phyloP scores from a whole-genome alignment of 2,329 filamentous ascomycete genomes.

The Exophiala sp. region DNA sequence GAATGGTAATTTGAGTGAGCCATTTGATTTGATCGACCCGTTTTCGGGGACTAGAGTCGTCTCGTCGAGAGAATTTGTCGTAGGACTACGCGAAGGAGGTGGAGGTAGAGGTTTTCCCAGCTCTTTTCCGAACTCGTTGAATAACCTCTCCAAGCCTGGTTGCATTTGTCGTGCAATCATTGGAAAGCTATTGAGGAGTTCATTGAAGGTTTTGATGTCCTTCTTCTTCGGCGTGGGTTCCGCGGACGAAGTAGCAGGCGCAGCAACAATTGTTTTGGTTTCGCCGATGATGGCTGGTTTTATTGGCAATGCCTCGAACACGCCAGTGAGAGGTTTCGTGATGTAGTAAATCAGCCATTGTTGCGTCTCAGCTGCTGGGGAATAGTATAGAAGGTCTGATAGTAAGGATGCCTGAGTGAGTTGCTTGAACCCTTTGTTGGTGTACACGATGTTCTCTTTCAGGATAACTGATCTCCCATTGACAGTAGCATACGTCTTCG shows the following conservation, averaged over 20 bases:
- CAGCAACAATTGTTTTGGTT: conserved; percentile 24
- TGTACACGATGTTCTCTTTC: conserved; percentile 89
- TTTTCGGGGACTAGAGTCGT: conserved; percentile 29
- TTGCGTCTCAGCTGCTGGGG: conserved; percentile 80
- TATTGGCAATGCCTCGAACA: conserved; percentile 65
- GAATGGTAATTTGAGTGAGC: conserved; percentile 44
- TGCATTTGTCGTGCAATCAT: conserved; percentile 98
- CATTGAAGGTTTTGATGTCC: conserved; percentile 84
- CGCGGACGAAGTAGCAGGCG: conserved; percentile 33
- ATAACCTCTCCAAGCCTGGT: conserved; percentile 79
- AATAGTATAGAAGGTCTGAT: conserved; percentile 80
- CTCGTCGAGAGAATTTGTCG: conserved; percentile 18
- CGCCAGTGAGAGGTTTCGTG: conserved; percentile 78
- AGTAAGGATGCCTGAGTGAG: conserved; percentile 85
- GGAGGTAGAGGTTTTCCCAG: conserved; percentile 81
- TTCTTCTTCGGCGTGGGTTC: conserved; percentile 65
- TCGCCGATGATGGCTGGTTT: conserved; percentile 26
- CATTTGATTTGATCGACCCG: conserved; percentile 35
- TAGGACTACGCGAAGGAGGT: conserved; percentile 49
- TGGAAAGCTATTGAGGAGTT: conserved; percentile 85
- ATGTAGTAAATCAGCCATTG: conserved; percentile 98
- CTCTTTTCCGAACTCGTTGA: conserved; percentile 81
- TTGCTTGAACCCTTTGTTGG: conserved; percentile 95
- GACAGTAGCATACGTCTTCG: conserved; percentile 86
- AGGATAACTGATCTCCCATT: conserved; percentile 92